Base-by-base conservation (phyloP, 2,329 filamentous ascomycete genomes). In the Lasiodiplodia sp. region DNA sequence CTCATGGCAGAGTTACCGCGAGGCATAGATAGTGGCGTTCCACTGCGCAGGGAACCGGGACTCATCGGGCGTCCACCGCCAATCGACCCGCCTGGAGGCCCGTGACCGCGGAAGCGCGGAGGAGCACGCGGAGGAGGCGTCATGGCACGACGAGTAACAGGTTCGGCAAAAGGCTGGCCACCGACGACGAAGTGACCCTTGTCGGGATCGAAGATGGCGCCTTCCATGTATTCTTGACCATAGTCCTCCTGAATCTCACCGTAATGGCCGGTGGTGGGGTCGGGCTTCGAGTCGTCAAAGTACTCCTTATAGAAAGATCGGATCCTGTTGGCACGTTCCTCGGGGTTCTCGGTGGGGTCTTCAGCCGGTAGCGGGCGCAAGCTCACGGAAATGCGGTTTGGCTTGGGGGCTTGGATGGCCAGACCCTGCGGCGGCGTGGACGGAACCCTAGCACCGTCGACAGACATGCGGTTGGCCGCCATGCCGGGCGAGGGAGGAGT, bases 241-340 rank as follows among this genome's bases (percentile, higher is more conserved):
- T 93, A 92, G 74, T 95, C 92, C 74, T 94, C 92, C 71, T 92
- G 90, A 79, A 94, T 92, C 51, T 83, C 82, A 44, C 82, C 82
- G 70, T 82, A 77, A 28, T 73, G 71, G 64, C 76, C 73, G 28
- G 4, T 4, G 11, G 40, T 25, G 34, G 78, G 77, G 52, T 81
- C 82, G 2, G 82, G 79, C 77, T 89, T 92, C 69, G 85, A 88
- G 52, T 97, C 95, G 72, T 98, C 96, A 74, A 99, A 99, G 83
- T 99, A 99, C 78, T 99, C 96, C 83, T 97, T 97, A 85, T 99
- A 99, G 84, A 99, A 99, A 4, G 96, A 99, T 78, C 96, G 89
- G 73, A 99, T 99, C 69, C 96, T 90, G 84, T 97, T 98, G 71
- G 96, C 96, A 75, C 96, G 89, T 76, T 95, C 90, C 79, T 98